phyloP scores from a whole-genome alignment of 2,329 filamentous ascomycete genomes.

The Gaeumannomyces sp. region DNA sequence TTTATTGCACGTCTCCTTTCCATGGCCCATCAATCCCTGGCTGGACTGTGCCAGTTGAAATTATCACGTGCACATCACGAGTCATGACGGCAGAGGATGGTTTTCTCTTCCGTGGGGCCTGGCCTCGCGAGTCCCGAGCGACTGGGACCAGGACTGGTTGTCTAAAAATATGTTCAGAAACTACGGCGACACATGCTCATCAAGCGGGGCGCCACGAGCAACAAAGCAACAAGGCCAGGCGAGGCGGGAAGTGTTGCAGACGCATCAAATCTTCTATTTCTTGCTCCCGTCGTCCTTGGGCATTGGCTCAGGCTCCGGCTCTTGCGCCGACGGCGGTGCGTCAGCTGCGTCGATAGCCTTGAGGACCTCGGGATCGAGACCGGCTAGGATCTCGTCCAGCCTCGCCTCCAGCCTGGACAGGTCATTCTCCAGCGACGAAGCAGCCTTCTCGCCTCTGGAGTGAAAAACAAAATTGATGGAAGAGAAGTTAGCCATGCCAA shows the following conservation, averaged over 20 bases:
- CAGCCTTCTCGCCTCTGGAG: slow-evolving; percentile 47
- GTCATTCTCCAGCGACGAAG: slow-evolving; percentile 45
- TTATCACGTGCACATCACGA: not conserved
- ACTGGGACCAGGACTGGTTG: not conserved
- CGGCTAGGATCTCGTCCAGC: slow-evolving; percentile 48
- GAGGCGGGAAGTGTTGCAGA: not conserved
- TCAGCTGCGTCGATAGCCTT: not conserved
- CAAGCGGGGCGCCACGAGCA: not conserved
- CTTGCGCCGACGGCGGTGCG: not conserved
- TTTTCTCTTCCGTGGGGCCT: not conserved
- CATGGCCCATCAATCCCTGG: no score
- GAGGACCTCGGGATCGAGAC: slow-evolving; percentile 29
- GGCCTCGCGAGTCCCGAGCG: not conserved
- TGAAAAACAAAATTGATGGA: not conserved
- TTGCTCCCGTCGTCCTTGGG: not conserved
- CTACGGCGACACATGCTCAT: slow-evolving; percentile 1
- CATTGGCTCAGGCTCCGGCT: not conserved
- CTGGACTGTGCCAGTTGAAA: no score
- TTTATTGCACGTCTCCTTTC: no score
- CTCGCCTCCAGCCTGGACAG: slow-evolving; percentile 46
- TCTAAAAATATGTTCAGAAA: not conserved
- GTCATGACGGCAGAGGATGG: no score
- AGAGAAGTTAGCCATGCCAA: not conserved
- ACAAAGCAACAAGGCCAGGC: not conserved
- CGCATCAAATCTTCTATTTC: not conserved